Conservation (phyloP, 495 filamentous ascomycete genomes). For the Podospora pseudopauciseta region DNA sequence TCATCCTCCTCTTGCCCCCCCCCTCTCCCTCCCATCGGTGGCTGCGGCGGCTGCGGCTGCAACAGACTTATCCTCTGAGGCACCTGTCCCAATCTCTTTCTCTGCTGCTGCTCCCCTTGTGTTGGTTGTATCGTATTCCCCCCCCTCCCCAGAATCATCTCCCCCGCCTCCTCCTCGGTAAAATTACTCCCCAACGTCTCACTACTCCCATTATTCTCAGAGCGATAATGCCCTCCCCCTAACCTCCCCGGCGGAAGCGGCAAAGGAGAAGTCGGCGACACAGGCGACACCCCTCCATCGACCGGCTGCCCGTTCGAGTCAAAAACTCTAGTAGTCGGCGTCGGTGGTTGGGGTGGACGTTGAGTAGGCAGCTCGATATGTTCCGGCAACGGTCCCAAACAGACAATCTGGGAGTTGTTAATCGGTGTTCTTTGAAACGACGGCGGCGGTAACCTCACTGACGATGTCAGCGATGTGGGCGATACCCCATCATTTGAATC, state of each 20-base stretch:
- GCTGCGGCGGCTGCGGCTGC: background rate
- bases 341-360: conserved; percentile 22
- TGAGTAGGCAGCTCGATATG: conserved; percentile 41
- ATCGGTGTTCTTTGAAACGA: conserved; percentile 46
- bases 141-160: conserved; percentile 3
- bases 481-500: conserved; percentile 30
- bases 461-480: conserved; percentile 27
- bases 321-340: conserved; percentile 36
- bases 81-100: background rate
- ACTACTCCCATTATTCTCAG: conserved; percentile 31
- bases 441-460: conserved; percentile 32
- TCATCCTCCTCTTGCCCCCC: background rate
- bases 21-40: background rate
- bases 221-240: conserved; percentile 19
- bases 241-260: conserved; percentile 13
- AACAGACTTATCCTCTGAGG: background rate
- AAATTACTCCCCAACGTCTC: conserved; percentile 51
- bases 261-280: background rate
- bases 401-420: conserved; percentile 49
- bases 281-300: conserved; percentile 8
- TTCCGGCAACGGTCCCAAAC: conserved; percentile 48
- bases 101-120: background rate
- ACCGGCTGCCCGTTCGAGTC: conserved; percentile 31
- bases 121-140: background rate
- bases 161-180: conserved; percentile 31